Evolutionary conservation across 352 stramenopile species (phyloP).

Genomic region (Globisporangium iwayamae): DNA sequence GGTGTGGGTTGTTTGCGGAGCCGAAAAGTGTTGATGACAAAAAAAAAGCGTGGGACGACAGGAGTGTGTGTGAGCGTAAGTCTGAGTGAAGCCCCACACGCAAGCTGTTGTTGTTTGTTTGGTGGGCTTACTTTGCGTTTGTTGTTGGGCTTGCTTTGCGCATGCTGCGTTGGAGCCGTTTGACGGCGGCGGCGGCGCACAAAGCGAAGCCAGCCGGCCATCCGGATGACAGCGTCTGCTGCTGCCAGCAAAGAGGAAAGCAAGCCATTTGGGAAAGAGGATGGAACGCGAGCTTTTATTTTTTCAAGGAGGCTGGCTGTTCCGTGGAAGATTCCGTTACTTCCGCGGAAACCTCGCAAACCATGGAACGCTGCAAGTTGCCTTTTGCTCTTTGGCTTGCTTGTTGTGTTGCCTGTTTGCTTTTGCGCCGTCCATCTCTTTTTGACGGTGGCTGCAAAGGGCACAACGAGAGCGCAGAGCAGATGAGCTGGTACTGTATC

Average conservation of each 20-base stretch:
- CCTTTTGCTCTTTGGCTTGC: not conserved
- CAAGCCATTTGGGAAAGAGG: conserved; percentile 12
- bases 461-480: not conserved
- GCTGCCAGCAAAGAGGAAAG: not conserved
- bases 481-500: not conserved
- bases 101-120: not conserved
- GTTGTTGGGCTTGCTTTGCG: too few relatives aligned
- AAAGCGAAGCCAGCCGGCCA: too few relatives aligned
- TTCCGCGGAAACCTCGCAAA: conserved; percentile 11
- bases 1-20: not conserved
- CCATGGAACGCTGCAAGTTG: conserved; percentile 5
- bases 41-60: not conserved
- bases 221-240: not conserved
- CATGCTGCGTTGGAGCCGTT: too few relatives aligned
- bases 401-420: not conserved
- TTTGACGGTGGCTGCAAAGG: conserved; percentile 1
- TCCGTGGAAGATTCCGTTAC: conserved; percentile 40
- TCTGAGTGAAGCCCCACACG: not conserved
- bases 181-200: too few relatives aligned
- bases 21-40: not conserved
- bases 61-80: not conserved
- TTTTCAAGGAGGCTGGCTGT: not conserved
- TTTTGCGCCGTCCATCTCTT: conserved; percentile 4
- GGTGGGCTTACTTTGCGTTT: too few relatives aligned
- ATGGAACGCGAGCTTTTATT: not conserved